Conservation (phyloP, 2,329 filamentous ascomycete genomes). For the Scortechinia acanthostroma region DNA sequence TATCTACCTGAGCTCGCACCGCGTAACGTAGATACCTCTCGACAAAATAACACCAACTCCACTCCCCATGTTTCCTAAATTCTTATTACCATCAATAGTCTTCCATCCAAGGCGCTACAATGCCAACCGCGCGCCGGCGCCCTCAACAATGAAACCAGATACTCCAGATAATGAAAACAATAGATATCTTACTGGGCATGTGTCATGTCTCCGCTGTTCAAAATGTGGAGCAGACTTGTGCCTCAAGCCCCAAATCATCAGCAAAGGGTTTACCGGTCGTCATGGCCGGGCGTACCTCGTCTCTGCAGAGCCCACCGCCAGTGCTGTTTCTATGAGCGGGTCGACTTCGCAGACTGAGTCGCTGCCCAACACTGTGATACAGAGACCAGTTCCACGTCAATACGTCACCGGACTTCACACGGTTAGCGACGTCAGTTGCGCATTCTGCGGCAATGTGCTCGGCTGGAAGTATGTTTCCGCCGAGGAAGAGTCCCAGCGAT, state of each 20-base stretch:
- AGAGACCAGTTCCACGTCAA: conserved; percentile 45
- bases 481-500: conserved; percentile 50
- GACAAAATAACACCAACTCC: no score
- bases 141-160: no score
- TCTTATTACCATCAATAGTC: not conserved
- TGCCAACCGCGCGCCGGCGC: no score
- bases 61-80: not conserved
- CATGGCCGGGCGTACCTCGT: conserved; percentile 60
- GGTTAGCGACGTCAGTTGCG: conserved; percentile 50
- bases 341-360: conserved; percentile 18
- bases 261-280: conserved; percentile 58
- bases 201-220: conserved; percentile 48
- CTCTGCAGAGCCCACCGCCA: conserved; percentile 26
- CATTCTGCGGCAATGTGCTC: conserved; percentile 42
- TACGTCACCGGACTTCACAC: conserved; percentile 57
- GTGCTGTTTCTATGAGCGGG: conserved; percentile 15
- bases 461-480: conserved; percentile 62
- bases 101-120: no score
- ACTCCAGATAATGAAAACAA: conserved; percentile 10
- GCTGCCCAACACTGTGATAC: conserved; percentile 50
- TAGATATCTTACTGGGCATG: conserved; percentile 34
- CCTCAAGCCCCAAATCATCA: conserved; percentile 49
- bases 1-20: no score
- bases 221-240: conserved; percentile 52
- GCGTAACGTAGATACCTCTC: no score